Base-by-base conservation (phyloP, 2,329 filamentous ascomycete species). In the Bipolaris zeicola region DNA sequence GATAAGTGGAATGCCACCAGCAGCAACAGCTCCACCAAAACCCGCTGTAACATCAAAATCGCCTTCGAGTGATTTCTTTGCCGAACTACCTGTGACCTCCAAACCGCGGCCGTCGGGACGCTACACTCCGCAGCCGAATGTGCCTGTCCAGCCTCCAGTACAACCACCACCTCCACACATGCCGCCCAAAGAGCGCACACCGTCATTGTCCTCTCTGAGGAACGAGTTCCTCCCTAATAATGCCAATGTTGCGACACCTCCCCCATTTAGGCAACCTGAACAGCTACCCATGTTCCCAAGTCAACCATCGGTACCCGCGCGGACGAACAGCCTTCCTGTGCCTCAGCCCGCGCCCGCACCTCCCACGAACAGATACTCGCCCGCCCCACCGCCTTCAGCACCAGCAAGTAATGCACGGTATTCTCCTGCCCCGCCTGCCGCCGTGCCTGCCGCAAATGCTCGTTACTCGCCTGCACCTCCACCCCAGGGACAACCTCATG, bases 11-110 rank as follows among this genome's bases (percentile, higher is more conserved):
- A 47, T 75, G 41, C 63, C 69, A 6, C 63, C 69, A 13, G 58
- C 66, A 13, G 58, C 66, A 13, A 61, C 37, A 18, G 65, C 47
- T 13, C 61, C 67, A 13, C 56, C 63, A 6, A 72, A 74, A 41
- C 63, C 72, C 50, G 61, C 68, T 38, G 58, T 68, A 5, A 61
- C 66, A 33, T 63, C 68, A 8, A 75, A 68, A 47, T 58, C 70
- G 8, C 56, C 60, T 34, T 74, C 71, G 3, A 75, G 63, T 52
- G 78, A 78, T 10, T 82, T 83, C 66, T 82, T 83, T 52, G 80
- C 75, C 18, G 81, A 83, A 55, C 67, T 83, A 5, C 80, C 80
- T 18, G 63, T 81, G 10, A 71, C 74, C 0, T 65, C 75, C 0
- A 81, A 80, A 58, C 74, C 78, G 14, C 75, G 66, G 47, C 65